phyloP scores from a whole-genome alignment of 805 yeast species.

The Lachancea fermentati region DNA sequence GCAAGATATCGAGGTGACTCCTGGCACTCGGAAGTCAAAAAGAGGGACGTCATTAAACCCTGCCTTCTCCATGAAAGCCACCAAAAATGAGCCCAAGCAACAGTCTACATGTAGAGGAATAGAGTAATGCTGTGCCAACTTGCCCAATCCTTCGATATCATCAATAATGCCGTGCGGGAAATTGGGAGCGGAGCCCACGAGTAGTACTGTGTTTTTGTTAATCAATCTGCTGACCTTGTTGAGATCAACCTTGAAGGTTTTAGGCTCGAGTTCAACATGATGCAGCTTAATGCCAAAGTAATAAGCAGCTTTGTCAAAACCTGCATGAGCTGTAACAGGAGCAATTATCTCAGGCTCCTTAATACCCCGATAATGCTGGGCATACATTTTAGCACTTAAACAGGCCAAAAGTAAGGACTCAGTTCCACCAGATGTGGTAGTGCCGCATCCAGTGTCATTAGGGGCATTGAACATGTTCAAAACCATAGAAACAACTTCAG shows the following conservation, averaged over 20 bases:
- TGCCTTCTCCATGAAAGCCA: constrained; percentile 68
- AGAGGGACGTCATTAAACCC: constrained; percentile 40
- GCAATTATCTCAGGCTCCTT: constrained; percentile 80
- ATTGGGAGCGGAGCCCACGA: constrained; percentile 94
- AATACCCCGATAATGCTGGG: constrained; percentile 50
- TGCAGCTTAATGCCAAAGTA: constrained; percentile 83
- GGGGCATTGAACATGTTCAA: constrained; percentile 80
- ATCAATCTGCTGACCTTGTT: constrained; percentile 57
- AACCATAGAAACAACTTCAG: constrained; percentile 92
- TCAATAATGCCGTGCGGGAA: constrained; percentile 96
- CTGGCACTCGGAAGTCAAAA: constrained; percentile 83
- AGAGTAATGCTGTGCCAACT: constrained; percentile 51
- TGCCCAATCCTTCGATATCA: constrained; percentile 69
- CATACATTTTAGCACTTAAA: constrained; percentile 80
- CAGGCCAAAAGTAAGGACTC: constrained; percentile 86
- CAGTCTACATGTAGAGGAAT: constrained; percentile 95
- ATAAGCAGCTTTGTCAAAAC: constrained; percentile 85
- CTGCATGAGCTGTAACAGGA: constrained; percentile 90
- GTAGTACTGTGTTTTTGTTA: constrained; percentile 71
- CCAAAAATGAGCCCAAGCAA: constrained; percentile 88
- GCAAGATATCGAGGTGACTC: constrained; percentile 97
- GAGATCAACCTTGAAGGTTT: constrained; percentile 62
- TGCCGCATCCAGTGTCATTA: constrained; percentile 48
- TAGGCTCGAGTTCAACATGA: constrained; percentile 70
- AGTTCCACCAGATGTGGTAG: constrained; percentile 92